Conservation (phyloP, 148 eudicot species). For the Linanthus parryae region DNA sequence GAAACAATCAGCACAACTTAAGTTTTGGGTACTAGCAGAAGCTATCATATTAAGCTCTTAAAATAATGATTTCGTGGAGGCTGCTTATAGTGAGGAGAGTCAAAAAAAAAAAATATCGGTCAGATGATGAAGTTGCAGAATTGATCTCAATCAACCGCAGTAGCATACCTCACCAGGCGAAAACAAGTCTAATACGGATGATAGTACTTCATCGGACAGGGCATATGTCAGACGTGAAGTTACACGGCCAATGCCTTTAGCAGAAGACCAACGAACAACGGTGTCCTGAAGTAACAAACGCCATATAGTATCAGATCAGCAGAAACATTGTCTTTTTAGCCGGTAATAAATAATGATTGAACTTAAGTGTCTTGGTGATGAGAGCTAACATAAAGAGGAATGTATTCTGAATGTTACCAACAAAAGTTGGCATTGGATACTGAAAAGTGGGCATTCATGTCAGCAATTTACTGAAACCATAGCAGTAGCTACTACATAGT, state of each 20-base stretch:
- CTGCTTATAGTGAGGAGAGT: no score
- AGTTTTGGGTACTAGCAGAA: slow-evolving; percentile 3
- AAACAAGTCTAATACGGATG: slow-evolving; percentile 89
- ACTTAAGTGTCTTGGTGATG: neutral
- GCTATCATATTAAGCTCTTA: slow-evolving; percentile 9
- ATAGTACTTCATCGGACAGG: slow-evolving; percentile 87
- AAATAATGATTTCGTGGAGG: slow-evolving; percentile 2
- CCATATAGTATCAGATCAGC: slow-evolving; percentile 9
- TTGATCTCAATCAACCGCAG: neutral
- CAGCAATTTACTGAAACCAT: no score
- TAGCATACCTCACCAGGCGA: slow-evolving; percentile 82
- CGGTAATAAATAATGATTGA: neutral
- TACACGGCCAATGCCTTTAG: slow-evolving; percentile 96
- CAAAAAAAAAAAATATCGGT: no score
- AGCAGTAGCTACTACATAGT: no score
- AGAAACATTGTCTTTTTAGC: neutral
- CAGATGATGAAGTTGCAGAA: neutral
- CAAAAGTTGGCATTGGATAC: no score
- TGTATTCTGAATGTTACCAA: no score
- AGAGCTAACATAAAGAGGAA: no score
- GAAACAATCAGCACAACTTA: slow-evolving; percentile 5
- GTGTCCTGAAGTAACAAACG: slow-evolving; percentile 59
- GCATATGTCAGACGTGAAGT: slow-evolving; percentile 71
- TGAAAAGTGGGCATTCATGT: no score
- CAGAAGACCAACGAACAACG: slow-evolving; percentile 99